A percentile compares a stretch with the other conserved stretches of the same genome.
Evolutionary conservation across 257 asterid species (phyloP).

Genomic region (Solanum paucissectum): DNA sequence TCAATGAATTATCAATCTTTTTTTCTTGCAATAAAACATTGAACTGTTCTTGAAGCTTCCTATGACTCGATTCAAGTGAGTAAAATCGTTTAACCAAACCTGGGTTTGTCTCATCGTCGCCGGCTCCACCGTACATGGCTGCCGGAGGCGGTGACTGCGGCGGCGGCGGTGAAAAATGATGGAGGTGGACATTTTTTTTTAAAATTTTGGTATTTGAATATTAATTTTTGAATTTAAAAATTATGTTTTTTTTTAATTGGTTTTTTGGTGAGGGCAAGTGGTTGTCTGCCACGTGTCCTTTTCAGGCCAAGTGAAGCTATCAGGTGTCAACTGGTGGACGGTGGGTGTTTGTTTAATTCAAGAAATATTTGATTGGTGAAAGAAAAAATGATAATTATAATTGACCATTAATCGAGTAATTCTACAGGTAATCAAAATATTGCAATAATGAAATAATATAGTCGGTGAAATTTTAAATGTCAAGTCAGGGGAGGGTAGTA

Average conservation of each 20-base stretch:
- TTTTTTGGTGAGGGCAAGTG: not conserved
- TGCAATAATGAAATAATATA: too few relatives aligned
- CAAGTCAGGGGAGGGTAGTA: too few relatives aligned
- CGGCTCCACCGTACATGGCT: constrained; percentile 41
- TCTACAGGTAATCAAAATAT: too few relatives aligned
- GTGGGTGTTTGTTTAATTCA: not conserved
- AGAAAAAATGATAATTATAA: not conserved
- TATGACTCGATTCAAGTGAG: constrained; percentile 42
- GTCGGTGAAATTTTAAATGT: not conserved
- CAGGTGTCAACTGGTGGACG: not conserved
- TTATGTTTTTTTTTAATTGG: not conserved
- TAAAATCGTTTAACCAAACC: constrained; percentile 22
- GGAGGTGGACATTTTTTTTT: not conserved
- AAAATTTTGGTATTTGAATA: not conserved
- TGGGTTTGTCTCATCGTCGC: not conserved
- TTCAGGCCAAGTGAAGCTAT: not conserved
- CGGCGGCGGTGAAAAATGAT: not conserved
- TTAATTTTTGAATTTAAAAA: not conserved
- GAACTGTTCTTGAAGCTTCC: constrained; percentile 33
- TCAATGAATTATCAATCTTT: not conserved
- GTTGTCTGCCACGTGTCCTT: not conserved
- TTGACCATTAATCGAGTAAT: not conserved
- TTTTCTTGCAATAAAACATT: constrained; percentile 19
- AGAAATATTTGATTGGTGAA: not conserved
- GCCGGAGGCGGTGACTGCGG: not conserved